Evolutionary conservation across 805 yeast species (phyloP).

Genomic region (Ogataea trehaloabstinens): DNA sequence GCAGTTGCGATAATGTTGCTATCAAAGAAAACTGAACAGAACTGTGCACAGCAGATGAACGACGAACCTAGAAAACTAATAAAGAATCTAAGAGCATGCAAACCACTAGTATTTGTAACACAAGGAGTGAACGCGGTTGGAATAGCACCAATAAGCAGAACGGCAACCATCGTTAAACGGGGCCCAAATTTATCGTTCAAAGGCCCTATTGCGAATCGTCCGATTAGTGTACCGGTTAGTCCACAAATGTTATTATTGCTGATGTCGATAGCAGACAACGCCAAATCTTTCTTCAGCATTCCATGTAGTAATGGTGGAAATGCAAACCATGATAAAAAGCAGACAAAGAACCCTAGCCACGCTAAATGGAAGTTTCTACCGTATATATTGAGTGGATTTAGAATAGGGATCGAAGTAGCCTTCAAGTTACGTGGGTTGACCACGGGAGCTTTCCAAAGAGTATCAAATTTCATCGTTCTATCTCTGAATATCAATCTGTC

Average conservation of each 20-base stretch:
- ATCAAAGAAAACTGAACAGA: constrained; percentile 30
- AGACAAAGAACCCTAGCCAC: constrained; percentile 33
- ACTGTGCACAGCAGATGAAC: constrained; percentile 30
- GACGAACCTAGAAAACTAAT: constrained; percentile 33
- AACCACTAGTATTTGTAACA: constrained; percentile 41
- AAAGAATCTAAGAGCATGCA: constrained; percentile 60
- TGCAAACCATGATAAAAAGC: constrained; percentile 33
- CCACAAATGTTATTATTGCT: constrained; percentile 33
- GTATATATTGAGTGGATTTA: constrained; percentile 25
- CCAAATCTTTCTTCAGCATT: constrained; percentile 23
- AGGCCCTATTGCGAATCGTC: constrained; percentile 29
- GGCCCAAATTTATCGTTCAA: constrained; percentile 31
- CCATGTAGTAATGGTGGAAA: constrained; percentile 31
- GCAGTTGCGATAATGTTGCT: constrained; percentile 31
- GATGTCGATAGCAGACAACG: constrained; percentile 23
- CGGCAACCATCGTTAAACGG: constrained; percentile 26
- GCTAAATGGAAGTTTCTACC: constrained; percentile 28
- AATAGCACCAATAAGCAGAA: constrained; percentile 25
- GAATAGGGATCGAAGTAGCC: constrained; percentile 26
- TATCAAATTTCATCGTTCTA: constrained; percentile 6
- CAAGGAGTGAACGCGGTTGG: constrained; percentile 29
- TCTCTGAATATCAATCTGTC: not conserved
- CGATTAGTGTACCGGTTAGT: constrained; percentile 29
- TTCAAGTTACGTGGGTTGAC: constrained; percentile 28
- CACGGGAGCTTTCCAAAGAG: constrained; percentile 23